These are phyloP conservation scores for Epichloe amarillans DNA, from an alignment of 2,329 filamentous ascomycete genomes.

Conservation along the genomic window DNA sequence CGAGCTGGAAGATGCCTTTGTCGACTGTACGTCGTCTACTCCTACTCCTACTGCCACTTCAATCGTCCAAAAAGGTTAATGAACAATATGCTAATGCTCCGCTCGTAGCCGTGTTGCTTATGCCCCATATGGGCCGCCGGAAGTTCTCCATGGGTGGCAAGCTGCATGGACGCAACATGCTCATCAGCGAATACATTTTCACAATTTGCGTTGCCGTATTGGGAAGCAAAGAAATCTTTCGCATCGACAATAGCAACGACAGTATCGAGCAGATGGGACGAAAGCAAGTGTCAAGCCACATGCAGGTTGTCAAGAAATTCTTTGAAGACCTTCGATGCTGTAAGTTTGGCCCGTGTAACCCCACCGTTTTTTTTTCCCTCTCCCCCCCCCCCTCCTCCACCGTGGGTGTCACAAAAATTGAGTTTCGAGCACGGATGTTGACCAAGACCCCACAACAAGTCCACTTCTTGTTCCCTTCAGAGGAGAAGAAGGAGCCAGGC, in stretches of 20 bases:
- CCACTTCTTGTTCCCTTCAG: slow-evolving; percentile 46
- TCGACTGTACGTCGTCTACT: slow-evolving; percentile 42
- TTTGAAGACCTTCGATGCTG: slow-evolving; percentile 49
- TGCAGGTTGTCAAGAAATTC: slow-evolving; percentile 57
- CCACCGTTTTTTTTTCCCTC: neutral
- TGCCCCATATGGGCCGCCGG: slow-evolving; percentile 52
- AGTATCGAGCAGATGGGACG: slow-evolving; percentile 35
- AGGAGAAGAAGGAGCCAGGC: slow-evolving; percentile 41
- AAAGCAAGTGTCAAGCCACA: slow-evolving; percentile 58
- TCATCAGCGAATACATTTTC: slow-evolving; percentile 55
- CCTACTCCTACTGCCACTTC: neutral
- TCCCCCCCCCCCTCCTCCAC: too few relatives aligned
- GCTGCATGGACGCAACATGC: slow-evolving; percentile 55
- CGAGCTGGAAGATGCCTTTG: slow-evolving; percentile 51
- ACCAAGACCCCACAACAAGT: slow-evolving; percentile 26
- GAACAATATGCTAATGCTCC: slow-evolving; percentile 9
- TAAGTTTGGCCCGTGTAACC: slow-evolving; percentile 27
- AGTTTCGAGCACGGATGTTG: neutral
- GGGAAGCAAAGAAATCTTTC: slow-evolving; percentile 29
- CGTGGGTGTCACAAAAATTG: neutral
- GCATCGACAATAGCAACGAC: slow-evolving; percentile 29
- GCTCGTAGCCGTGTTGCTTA: slow-evolving; percentile 41
- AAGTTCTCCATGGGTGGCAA: slow-evolving; percentile 53
- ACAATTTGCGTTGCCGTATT: slow-evolving; percentile 25
- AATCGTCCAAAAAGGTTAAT: neutral